Evolutionary conservation across 345 rosid genomes (phyloP), one percentile per base, ranked within the genome.

Genomic region (Brassica napus): DNA sequence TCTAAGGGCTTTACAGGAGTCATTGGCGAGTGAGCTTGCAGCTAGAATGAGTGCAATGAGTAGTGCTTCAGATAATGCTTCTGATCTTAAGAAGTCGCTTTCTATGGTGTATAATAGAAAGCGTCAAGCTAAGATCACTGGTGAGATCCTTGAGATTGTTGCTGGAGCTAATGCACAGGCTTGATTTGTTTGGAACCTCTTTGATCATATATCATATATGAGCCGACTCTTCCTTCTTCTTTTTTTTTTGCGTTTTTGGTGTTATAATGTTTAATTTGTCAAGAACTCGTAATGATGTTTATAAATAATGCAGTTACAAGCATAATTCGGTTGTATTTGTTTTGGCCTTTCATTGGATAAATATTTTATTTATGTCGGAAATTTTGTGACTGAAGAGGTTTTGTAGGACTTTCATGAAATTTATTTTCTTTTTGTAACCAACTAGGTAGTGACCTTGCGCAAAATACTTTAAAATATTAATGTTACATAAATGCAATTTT

Each of bases 11-110:
- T 83, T 94, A 78, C 98, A 92, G 90, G 98, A 94, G 78, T 89
- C 97, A 3, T 75, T 91, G 76, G 98, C 97, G 2, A 94, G 98
- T 72, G 98, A 94, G 83, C 97, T 94, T 12, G 98, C 97, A 9
- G 88, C 95, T 1, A 86, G 98, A 72, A 94, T 94, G 97, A 90
- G 90, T 74, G 98, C 97, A 34, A 94, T 94, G 98, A 92, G 94
- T 82, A 88, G 70, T 54, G 98, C 98, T 42, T 79, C 89, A 5
- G 98, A 94, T 77, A 94, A 94, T 82, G 98, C 97, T 0, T 3
- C 16, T 6, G 98, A 94, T 65, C 83, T 92, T 83, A 90, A 79
- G 90, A 94, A 86, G 88, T 57, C 30, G 8, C 86, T 92, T 68
- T 91, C 97, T 1, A 74, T 42, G 0, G 70, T 83, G 70, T 94